Base-by-base conservation (phyloP, 1,284 basidiomycete genomes). In the Moesziomyces antarcticus region DNA sequence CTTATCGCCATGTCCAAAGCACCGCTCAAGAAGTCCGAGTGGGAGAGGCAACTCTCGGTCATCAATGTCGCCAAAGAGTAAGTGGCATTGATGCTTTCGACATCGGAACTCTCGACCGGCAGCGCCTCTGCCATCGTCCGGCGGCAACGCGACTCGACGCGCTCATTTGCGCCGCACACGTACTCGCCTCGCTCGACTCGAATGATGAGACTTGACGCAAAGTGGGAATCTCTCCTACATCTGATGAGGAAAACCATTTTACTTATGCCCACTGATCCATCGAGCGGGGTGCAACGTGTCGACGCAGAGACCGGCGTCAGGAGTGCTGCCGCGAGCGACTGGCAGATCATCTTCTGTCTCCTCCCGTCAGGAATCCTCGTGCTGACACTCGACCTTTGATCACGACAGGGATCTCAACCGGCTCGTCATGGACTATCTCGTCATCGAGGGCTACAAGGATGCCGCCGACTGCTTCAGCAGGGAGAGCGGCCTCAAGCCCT, bases 381-480 rank as follows among this genome's bases (percentile, higher is more conserved):
- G 30, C 30, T 33, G 30, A 33, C 30, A 13, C 30, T 10, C 10
- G 10, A 33, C 10, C 9, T 5, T 33, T 40, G 7, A 2, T 7
- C 30, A 37, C 13, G 27, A 60, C 73, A 92, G 96, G 85, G 95
- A 99, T 84, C 86, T 99, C 66, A 97, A 99, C 85, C 89, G 91
- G 5, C 89, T 99, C n/a, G 90, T 99, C 49, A 95, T 97, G 90
- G 94, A 99, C 85, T 99, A 97, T 85, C 91, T 99, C 62, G 92
- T 98, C 70, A 94, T 97, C 59, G 95, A 98, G 84, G 96, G 96
- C 2, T 97, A 96, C 88, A 94, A 95, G 82, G 91, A 93, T 22
- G 94, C 97, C 1, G 96, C 97, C 1, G 92, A 96, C 81, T 91
- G 94, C 83, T 97, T 99, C 83, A 91, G 93, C 66, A 88, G 89